These are phyloP conservation scores for Urostyla sp. DNA, from an alignment of 73 alveolate species.

Conservation along the genomic window DNA sequence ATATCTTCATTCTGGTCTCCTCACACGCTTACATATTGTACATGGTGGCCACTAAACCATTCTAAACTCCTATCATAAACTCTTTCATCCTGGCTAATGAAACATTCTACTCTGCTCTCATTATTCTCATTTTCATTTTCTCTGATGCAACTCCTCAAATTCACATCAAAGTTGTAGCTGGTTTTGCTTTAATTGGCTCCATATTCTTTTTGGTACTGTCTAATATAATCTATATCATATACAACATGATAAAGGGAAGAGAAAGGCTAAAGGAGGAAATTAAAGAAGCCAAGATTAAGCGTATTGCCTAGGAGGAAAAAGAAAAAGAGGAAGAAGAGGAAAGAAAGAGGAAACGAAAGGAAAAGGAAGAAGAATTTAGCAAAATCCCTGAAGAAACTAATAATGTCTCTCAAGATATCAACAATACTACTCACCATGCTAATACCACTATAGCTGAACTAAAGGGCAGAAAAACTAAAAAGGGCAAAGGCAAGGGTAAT, in stretches of 20 bases:
- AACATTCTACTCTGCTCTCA: constrained; percentile 54
- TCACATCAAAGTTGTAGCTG: constrained; percentile 47
- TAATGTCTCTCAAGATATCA: constrained; percentile 36
- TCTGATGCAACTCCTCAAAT: constrained; percentile 53
- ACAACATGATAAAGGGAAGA: constrained; percentile 28
- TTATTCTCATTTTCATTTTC: constrained; percentile 49
- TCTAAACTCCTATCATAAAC: constrained; percentile 40
- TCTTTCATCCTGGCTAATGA: constrained; percentile 50
- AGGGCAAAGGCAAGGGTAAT: constrained; percentile 44
- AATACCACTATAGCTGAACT: constrained; percentile 49
- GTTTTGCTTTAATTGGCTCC: constrained; percentile 8
- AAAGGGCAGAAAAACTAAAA: constrained; percentile 1
- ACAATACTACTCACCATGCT: constrained; percentile 44
- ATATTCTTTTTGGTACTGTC: constrained; percentile 45
- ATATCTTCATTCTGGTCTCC: constrained; percentile 44
- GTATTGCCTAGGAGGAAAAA: constrained; percentile 47
- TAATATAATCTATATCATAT: constrained; percentile 31
- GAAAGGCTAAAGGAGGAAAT: constrained; percentile 38
- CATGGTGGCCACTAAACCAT: constrained; percentile 54
- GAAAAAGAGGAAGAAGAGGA: constrained; percentile 58
- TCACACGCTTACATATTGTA: constrained; percentile 55
- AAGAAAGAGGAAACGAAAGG: constrained; percentile 38
- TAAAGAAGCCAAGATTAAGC: constrained; percentile 29
- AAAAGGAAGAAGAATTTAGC: constrained; percentile 54
- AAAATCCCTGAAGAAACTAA: constrained; percentile 52